Percentiles rank a stretch among this genome's conserved stretches.
These are phyloP conservation scores for Bacterosira constricta DNA, from an alignment of 108 stramenopile species.

Conservation along the genomic window DNA sequence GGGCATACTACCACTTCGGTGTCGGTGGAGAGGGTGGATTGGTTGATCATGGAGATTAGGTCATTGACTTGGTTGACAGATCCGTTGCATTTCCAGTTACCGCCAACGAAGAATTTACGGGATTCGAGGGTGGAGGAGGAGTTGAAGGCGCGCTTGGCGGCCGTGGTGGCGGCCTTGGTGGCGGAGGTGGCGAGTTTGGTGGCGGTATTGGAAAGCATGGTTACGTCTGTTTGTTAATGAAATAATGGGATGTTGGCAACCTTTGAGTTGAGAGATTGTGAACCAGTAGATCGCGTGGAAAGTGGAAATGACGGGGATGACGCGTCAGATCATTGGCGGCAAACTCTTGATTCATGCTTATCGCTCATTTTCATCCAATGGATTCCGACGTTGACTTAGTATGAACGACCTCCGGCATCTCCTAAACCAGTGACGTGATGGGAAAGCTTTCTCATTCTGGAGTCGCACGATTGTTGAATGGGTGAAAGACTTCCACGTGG, in stretches of 20 bases:
- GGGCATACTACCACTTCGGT: constrained; percentile 98
- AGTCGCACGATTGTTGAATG: too few relatives aligned
- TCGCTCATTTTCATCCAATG: background rate
- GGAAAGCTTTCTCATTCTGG: too few relatives aligned
- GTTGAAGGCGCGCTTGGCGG: constrained; percentile 54
- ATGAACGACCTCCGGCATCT: too few relatives aligned
- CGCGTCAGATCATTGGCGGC: too few relatives aligned
- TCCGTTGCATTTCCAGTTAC: constrained; percentile 99
- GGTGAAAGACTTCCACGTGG: too few relatives aligned
- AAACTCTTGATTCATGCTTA: background rate
- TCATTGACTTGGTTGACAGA: constrained; percentile 80
- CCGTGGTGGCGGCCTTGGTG: background rate
- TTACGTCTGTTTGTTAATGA: background rate
- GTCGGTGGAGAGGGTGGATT: constrained; percentile 72
- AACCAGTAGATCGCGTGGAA: too few relatives aligned
- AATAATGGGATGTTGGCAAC: background rate
- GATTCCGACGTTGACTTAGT: too few relatives aligned
- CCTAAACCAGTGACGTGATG: too few relatives aligned
- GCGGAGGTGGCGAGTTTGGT: constrained; percentile 3
- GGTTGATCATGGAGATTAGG: constrained; percentile 91
- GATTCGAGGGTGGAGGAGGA: constrained; percentile 70
- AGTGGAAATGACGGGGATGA: background rate
- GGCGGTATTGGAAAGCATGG: constrained; percentile 3
- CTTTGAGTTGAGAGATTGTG: background rate
- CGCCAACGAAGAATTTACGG: constrained; percentile 97